Percentiles rank a stretch among this genome's conserved stretches.
Conservation (phyloP, 352 stramenopile species). For the Phytophthora tentaculata region DNA sequence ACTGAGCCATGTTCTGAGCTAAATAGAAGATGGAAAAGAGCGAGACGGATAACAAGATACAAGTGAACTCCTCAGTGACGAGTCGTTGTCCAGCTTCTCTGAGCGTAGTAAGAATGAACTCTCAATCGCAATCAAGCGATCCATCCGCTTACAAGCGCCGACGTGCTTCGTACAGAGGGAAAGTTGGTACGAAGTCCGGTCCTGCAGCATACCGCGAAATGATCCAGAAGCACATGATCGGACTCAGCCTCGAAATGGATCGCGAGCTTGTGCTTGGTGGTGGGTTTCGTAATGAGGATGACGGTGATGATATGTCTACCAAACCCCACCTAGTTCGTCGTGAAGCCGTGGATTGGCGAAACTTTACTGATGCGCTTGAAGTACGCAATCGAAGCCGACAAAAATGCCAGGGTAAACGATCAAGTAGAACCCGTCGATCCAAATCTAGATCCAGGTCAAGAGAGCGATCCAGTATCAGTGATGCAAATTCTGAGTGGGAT, state of each 20-base stretch:
- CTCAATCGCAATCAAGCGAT: constrained; percentile 1
- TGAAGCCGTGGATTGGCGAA: constrained; percentile 20
- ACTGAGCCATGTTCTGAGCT: constrained; percentile 1
- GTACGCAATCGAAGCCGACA: constrained; percentile 44
- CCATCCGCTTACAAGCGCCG: constrained; percentile 52
- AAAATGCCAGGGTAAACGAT: constrained; percentile 1
- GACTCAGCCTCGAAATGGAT: constrained; percentile 49
- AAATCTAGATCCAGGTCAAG: constrained; percentile 26
- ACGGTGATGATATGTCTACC: background rate
- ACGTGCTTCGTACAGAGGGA: constrained; percentile 58
- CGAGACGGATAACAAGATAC: constrained; percentile 8
- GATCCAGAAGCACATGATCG: constrained; percentile 70
- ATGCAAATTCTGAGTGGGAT: background rate
- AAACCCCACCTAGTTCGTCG: background rate
- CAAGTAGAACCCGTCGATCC: constrained; percentile 1
- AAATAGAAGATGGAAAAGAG: constrained; percentile 19
- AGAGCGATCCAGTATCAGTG: background rate
- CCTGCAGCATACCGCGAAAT: constrained; percentile 60
- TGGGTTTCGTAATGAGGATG: constrained; percentile 23
- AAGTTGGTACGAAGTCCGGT: constrained; percentile 48
- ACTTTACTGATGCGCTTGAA: constrained; percentile 44
- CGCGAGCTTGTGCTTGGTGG: constrained; percentile 41
- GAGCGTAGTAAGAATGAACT: background rate
- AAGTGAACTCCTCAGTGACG: background rate
- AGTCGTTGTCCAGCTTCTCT: background rate